phyloP scores from a whole-genome alignment of 2,329 filamentous ascomycete genomes.

The Exophiala calicioides region DNA sequence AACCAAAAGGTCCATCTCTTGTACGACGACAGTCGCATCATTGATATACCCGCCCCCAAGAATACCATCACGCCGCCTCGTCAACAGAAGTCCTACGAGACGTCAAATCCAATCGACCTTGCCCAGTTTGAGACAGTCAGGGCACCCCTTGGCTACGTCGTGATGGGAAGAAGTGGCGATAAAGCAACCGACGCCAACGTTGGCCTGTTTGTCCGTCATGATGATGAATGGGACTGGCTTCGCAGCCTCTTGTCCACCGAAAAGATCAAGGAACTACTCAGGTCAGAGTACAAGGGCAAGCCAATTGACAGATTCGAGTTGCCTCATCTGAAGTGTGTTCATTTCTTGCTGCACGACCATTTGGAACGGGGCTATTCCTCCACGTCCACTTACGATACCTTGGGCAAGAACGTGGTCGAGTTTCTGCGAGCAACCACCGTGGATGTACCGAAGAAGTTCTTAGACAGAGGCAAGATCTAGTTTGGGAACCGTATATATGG shows the following conservation, averaged over 20 bases:
- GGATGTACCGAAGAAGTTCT: no score
- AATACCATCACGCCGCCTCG: constrained; percentile 29
- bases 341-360: no score
- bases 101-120: constrained; percentile 19
- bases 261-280: constrained; percentile 21
- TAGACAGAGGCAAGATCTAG: no score
- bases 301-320: no score
- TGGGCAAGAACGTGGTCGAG: no score
- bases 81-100: constrained; percentile 27
- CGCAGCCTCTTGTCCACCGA: constrained; percentile 27
- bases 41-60: constrained; percentile 22
- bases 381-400: no score
- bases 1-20: constrained; percentile 33
- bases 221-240: constrained; percentile 49
- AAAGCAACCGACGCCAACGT: constrained; percentile 50
- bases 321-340: no score
- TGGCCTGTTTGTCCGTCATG: constrained; percentile 47
- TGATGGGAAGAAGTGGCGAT: constrained; percentile 43
- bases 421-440: no score
- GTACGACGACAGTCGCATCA: no score
- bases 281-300: constrained; percentile 17
- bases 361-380: no score
- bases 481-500: no score
- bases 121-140: constrained; percentile 32
- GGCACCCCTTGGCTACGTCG: constrained; percentile 38